phyloP scores from a whole-genome alignment of 352 stramenopile genomes.

The Thalassiosira ordinaria region DNA sequence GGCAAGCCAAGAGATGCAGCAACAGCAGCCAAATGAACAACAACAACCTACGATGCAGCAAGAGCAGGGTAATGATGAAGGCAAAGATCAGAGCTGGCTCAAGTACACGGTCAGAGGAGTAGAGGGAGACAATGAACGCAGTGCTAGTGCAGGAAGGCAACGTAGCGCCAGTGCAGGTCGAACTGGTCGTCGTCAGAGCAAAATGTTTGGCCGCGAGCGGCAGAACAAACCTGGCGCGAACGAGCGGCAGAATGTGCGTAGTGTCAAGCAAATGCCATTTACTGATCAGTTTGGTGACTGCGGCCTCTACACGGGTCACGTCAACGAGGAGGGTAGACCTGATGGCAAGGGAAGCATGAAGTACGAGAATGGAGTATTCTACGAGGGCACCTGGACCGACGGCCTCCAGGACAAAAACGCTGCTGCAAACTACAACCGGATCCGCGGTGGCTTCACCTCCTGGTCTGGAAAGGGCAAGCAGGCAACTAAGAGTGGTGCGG shows the following conservation, averaged over 20 bases:
- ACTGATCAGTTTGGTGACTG: slow-evolving; percentile 57
- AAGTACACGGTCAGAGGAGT: no score
- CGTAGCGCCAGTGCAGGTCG: no score
- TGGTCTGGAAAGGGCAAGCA: slow-evolving; percentile 58
- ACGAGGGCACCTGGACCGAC: slow-evolving; percentile 58
- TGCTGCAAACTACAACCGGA: slow-evolving; percentile 49
- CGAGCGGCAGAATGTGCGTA: slow-evolving; percentile 16
- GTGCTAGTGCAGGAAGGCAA: no score
- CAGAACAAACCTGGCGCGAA: slow-evolving; percentile 4
- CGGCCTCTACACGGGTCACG: slow-evolving; percentile 53
- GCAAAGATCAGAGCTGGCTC: no score
- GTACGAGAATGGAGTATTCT: slow-evolving; percentile 64
- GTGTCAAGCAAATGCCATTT: slow-evolving; percentile 60
- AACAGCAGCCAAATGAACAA: not conserved
- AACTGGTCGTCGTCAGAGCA: slow-evolving; percentile 7
- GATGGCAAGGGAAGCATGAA: slow-evolving; percentile 63
- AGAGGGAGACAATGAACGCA: no score
- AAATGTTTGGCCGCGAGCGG: slow-evolving; percentile 34
- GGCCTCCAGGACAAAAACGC: slow-evolving; percentile 58
- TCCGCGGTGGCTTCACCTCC: slow-evolving; percentile 55
- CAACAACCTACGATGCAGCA: no score
- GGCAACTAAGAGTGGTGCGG: slow-evolving; percentile 43
- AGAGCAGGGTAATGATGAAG: no score
- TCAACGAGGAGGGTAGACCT: slow-evolving; percentile 48
- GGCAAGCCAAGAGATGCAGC: slow-evolving; percentile 5